Base-by-base conservation (phyloP, 1,284 basidiomycete genomes). In the Anthracocystis setariae region DNA sequence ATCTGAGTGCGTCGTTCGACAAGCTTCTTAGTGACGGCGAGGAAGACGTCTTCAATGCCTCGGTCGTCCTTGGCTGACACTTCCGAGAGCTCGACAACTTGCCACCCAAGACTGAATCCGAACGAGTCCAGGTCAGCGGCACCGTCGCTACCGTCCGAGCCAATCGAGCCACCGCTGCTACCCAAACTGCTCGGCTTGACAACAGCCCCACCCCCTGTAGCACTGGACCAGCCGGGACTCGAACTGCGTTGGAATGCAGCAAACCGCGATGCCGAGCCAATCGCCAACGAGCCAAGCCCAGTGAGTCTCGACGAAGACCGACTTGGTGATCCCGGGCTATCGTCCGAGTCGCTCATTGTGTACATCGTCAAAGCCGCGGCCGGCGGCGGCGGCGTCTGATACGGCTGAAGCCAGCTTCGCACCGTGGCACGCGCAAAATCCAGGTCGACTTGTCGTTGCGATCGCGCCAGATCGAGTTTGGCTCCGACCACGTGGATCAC, bases 401-500 rank as follows among this genome's bases (percentile, higher is more conserved):
- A 58, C 15, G 63, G 56, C 84, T n/a, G 89, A 89, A 63, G 90
- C 80, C 81, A 83, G 15, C 66, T 47, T 0, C 73, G 48, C 13
- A 84, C 72, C 9, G 69, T 64, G 1, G 63, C 86, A 15, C 91
- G 89, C 46, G 92, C 92, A 62, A 90, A 87, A 82, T 92, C 91
- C 46, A 90, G 85, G 9, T 91, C 90, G 61, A 94, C 90, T 18
- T 74, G 68, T 15, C 82, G 57, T 17, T 46, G 24, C 8, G 27
- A 32, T 20, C 51, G 29, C 1, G 66, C 69, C 46, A 94, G 86
- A 85, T 94, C 93, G 72, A 90, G 89, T 84, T 95, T 95, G 63
- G 92, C 89, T 62, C 92, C 92, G 70, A 94, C 92, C 71, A 95
- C 92, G 84, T 93, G 93, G 76, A 94, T 93, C 80, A 94, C 90